Percentiles rank a stretch among this genome's conserved stretches.
These are phyloP conservation scores for Microdochium nivale DNA, from an alignment of 2,329 filamentous ascomycete genomes.

Conservation along the genomic window DNA sequence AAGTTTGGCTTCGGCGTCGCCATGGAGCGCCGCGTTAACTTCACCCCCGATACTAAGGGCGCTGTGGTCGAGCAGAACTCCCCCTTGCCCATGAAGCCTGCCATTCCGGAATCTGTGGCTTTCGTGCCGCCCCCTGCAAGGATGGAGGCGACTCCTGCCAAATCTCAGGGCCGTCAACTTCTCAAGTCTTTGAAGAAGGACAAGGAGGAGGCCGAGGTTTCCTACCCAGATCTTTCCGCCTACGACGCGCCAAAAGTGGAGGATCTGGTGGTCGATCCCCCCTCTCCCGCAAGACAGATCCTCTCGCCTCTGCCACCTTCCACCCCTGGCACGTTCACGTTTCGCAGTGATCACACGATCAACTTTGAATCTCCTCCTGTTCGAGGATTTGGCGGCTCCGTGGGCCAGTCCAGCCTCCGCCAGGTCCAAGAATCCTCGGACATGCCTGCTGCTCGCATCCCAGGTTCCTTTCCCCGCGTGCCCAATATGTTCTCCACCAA, in stretches of 20 bases:
- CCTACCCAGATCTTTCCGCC: slow-evolving; percentile 45
- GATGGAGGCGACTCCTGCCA: background rate
- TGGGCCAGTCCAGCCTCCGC: slow-evolving; percentile 53
- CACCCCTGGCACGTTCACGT: slow-evolving; percentile 52
- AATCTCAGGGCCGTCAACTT: background rate
- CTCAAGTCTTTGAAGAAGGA: slow-evolving; percentile 8
- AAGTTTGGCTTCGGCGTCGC: slow-evolving; percentile 28
- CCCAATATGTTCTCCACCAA: slow-evolving; percentile 27
- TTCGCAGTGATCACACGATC: slow-evolving; percentile 59
- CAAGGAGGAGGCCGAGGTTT: slow-evolving; percentile 25
- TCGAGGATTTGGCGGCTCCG: slow-evolving; percentile 45
- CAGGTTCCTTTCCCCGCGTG: slow-evolving; percentile 42
- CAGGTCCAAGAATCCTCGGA: slow-evolving; percentile 46
- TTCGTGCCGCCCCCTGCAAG: slow-evolving; percentile 22
- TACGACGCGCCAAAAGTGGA: slow-evolving; percentile 10
- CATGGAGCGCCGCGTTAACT: slow-evolving; percentile 63
- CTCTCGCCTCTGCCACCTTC: slow-evolving; percentile 22
- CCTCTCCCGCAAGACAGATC: slow-evolving; percentile 9
- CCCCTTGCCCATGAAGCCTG: slow-evolving; percentile 47
- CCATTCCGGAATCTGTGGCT: slow-evolving; percentile 32
- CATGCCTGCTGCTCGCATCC: slow-evolving; percentile 33
- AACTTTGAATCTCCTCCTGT: slow-evolving; percentile 40
- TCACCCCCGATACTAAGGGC: slow-evolving; percentile 61
- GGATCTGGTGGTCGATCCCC: background rate
- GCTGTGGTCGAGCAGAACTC: slow-evolving; percentile 36